Percentiles rank a stretch among this genome's conserved stretches.
Conservation (phyloP, 169 alveolate species). For the Cryptosporidium parvum region DNA sequence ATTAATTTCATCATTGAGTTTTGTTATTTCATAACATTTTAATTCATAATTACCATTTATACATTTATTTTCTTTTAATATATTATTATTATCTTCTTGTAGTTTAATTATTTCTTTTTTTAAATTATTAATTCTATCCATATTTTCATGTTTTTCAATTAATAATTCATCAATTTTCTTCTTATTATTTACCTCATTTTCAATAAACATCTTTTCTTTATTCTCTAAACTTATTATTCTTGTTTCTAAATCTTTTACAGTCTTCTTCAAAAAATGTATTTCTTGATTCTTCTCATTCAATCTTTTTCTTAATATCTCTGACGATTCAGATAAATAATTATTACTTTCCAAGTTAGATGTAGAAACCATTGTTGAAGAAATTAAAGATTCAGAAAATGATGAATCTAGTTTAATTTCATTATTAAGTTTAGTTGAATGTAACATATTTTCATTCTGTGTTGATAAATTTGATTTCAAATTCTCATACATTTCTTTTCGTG, state of each 20-base stretch:
- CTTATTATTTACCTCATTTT: slow-evolving; percentile 39
- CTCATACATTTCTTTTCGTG: slow-evolving; percentile 15
- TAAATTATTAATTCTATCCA: not conserved
- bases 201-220: slow-evolving; percentile 32
- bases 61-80: slow-evolving; percentile 54
- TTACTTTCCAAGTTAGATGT: not conserved
- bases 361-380: not conserved
- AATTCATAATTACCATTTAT: slow-evolving; percentile 32
- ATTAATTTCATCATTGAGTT: slow-evolving; percentile 56
- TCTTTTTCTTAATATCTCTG: slow-evolving; percentile 39
- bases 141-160: slow-evolving; percentile 26
- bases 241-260: slow-evolving; percentile 50
- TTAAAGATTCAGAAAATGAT: not conserved
- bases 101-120: slow-evolving; percentile 20
- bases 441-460: not conserved
- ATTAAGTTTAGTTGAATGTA: not conserved
- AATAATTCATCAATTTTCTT: slow-evolving; percentile 26
- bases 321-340: slow-evolving; percentile 9
- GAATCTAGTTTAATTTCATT: not conserved
- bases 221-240: slow-evolving; percentile 31
- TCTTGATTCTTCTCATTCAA: slow-evolving; percentile 65
- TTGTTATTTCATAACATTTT: slow-evolving; percentile 45
- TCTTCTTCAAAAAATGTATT: slow-evolving; percentile 49
- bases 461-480: slow-evolving; percentile 10
- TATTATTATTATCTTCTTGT: slow-evolving; percentile 31